Evolutionary conservation across 208 protist species (phyloP).

Genomic region (Phytomonas serpens): DNA sequence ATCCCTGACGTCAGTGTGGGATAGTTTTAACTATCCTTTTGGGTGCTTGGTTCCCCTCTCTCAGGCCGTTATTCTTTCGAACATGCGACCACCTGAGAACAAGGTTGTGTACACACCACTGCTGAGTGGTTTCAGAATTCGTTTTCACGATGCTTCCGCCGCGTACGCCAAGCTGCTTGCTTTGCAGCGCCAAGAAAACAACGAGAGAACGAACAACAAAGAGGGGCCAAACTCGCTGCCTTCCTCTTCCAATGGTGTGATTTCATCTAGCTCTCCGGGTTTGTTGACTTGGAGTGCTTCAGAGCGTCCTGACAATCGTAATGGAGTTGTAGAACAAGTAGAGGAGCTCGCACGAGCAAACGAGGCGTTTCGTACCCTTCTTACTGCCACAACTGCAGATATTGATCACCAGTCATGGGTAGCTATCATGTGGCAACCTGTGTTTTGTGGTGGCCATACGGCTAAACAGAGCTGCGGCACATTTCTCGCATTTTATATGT

Average conservation of each 20-base stretch:
- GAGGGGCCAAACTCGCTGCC: not conserved
- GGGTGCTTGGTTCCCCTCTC: conserved; percentile 58
- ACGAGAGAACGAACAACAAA: not conserved
- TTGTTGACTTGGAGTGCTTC: conserved; percentile 67
- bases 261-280: conserved; percentile 11
- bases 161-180: conserved; percentile 39
- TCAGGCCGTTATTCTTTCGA: conserved; percentile 37
- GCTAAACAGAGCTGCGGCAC: conserved; percentile 77
- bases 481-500: conserved; percentile 80
- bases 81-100: conserved; percentile 54
- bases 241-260: not conserved
- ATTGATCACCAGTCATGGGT: conserved; percentile 82
- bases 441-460: conserved; percentile 68
- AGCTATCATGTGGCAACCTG: conserved; percentile 79
- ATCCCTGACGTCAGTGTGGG: conserved; percentile 56
- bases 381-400: conserved; percentile 59
- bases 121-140: conserved; percentile 76
- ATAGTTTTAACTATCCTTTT: conserved; percentile 68
- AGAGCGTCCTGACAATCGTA: conserved; percentile 74
- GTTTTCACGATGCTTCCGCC: conserved; percentile 50
- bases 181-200: conserved; percentile 11
- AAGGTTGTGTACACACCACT: conserved; percentile 73
- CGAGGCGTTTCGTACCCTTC: conserved; percentile 45
- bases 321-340: conserved; percentile 61
- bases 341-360: conserved; percentile 52